Base-by-base conservation (phyloP, 495 filamentous ascomycete species). In the Aspergillus conjunctus region DNA sequence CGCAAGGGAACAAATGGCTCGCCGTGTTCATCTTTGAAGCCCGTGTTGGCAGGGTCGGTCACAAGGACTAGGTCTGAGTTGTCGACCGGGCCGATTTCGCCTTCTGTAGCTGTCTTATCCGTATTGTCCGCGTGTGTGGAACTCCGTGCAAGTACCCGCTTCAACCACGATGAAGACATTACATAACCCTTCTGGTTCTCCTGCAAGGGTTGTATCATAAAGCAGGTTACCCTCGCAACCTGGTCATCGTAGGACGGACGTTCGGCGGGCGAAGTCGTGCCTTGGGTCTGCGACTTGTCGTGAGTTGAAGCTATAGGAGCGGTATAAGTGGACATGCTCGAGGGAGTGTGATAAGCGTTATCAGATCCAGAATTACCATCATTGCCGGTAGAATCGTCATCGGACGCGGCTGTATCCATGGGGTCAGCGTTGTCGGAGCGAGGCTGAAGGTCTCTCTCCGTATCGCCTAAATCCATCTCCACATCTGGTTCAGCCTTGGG, bases 61-160 rank as follows among this genome's bases (percentile, higher is more conserved):
- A 78, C 79, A 44, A 81, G 67, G 31, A 81, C 68, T 31, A 81
- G 69, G 63, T 91, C 90, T 6, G 89, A 85, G 69, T 97, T 98
- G 75, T 97, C 92, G 31, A 98, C 86, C 0, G 91, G 91, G 3
- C 92, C 92, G 34, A 94, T 81, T 11, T 86, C 79, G 11, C 82
- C 85, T 58, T 90, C 86, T 32, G 73, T 60, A 5, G 81, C 77
- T 50, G 85, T 83, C 65, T 92, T 90, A 55, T 81, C 75, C 15
- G 70, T 75, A 52, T 77, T 72, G 62, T 81, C 83, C 14, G 76
- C 77, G 60, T 81, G 74, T 18, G 87, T 82, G 4, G 83, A 73
- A 44, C 86, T 85, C 57, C 91, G 82, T 12, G 88, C 81, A 59
- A 88, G 77, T 2, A 97, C 91, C 37, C 86, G 82, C 44, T 80